Percentiles rank a stretch among this genome's conserved stretches.
These are phyloP conservation scores for California macrophylla DNA, from an alignment of 441 rosid genomes.

Conservation along the genomic window DNA sequence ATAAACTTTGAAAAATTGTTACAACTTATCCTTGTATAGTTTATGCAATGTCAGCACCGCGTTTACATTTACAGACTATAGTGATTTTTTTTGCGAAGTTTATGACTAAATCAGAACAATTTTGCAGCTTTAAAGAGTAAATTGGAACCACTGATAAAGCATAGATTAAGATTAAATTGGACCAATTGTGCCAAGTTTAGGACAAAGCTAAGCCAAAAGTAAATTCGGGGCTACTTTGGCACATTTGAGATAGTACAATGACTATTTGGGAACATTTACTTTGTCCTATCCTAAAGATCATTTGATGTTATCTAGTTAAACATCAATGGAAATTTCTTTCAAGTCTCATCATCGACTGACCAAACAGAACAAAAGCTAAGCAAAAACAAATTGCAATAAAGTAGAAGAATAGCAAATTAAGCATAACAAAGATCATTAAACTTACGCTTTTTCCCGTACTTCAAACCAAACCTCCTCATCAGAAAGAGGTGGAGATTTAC, in stretches of 20 bases:
- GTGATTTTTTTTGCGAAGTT: no score
- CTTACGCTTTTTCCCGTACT: slow-evolving; percentile 88
- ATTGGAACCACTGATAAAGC: no score
- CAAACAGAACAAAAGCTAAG: not conserved
- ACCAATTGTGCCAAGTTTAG: no score
- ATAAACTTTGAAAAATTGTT: no score
- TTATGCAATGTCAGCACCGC: not conserved
- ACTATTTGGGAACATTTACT: not conserved
- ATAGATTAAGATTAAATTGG: no score
- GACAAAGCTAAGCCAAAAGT: no score
- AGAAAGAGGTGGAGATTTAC: slow-evolving; percentile 90
- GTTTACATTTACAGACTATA: no score
- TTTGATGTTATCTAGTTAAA: not conserved
- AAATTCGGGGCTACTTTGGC: no score
- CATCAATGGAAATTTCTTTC: not conserved
- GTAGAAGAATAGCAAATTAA: not conserved
- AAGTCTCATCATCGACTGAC: not conserved
- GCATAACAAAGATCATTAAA: not conserved
- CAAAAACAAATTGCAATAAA: not conserved
- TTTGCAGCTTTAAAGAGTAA: no score
- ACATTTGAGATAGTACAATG: not conserved
- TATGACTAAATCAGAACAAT: no score
- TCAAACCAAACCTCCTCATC: slow-evolving; percentile 89
- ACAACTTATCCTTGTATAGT: not conserved
- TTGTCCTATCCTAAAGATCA: not conserved